These are phyloP conservation scores for Dissophora globulifera DNA, from an alignment of 192 early-diverging fungal species.

Conservation along the genomic window DNA sequence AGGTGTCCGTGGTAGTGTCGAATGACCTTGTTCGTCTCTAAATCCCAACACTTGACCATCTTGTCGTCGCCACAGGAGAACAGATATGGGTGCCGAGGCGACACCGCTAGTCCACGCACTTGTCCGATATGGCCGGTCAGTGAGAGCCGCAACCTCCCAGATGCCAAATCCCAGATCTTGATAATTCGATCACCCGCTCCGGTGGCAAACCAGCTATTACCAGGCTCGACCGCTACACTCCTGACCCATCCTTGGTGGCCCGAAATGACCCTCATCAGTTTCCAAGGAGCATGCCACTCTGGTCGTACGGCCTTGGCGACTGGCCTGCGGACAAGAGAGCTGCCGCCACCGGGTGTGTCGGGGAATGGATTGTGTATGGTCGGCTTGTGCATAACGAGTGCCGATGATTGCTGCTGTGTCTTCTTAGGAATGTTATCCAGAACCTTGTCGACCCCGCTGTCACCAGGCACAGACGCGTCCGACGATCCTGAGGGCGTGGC, in stretches of 20 bases:
- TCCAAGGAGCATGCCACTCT: slow-evolving; percentile 99
- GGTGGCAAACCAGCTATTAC: slow-evolving; percentile 98
- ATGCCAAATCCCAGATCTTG: slow-evolving; percentile 99
- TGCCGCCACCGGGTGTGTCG: slow-evolving; percentile 54
- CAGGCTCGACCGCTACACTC: slow-evolving; percentile 90
- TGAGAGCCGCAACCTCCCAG: slow-evolving; percentile 93
- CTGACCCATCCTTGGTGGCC: slow-evolving; percentile 99
- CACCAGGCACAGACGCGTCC: slow-evolving; percentile 25
- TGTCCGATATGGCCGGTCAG: slow-evolving; percentile 97
- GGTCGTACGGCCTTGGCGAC: slow-evolving; percentile 69
- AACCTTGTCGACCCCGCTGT: slow-evolving; percentile 58
- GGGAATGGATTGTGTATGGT: slow-evolving; percentile 55
- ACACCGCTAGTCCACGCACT: slow-evolving; percentile 94
- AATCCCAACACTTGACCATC: slow-evolving; percentile 99
- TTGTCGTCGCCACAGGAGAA: slow-evolving; percentile 99
- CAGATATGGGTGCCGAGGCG: slow-evolving; percentile 94
- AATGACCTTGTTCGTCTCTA: slow-evolving; percentile 99
- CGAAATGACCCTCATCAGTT: slow-evolving; percentile 95
- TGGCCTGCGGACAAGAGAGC: slow-evolving; percentile 65
- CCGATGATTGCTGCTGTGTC: slow-evolving; percentile 26
- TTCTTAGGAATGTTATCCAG: slow-evolving; percentile 58
- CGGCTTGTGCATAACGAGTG: slow-evolving; percentile 52
- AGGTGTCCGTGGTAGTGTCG: slow-evolving; percentile 99
- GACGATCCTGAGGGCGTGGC: slow-evolving; percentile 21
- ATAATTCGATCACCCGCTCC: slow-evolving; percentile 98